Base-by-base conservation (phyloP, 1,139 yeast genomes). In the Candida freyschussii region DNA sequence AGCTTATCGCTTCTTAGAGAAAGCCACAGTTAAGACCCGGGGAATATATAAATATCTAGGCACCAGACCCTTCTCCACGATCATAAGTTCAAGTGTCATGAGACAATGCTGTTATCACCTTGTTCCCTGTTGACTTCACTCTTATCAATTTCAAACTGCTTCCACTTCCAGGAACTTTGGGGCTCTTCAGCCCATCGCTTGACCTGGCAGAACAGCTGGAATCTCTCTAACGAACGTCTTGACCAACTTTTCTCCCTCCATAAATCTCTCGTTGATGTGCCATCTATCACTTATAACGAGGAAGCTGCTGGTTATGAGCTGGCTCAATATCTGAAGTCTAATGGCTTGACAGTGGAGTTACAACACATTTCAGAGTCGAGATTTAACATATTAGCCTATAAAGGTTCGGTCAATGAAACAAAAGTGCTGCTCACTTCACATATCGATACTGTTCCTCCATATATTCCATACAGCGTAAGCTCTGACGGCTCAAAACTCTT, bases 401-500 rank as follows among this genome's bases (percentile, higher is more conserved):
- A 58, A 16, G 50, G 51, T 3, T 26, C 36, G 11, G 60, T 75
- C 33, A 43, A 40, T 21, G 59, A 70, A 39, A 68, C 78, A 16
- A 60, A 56, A 36, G 66, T 72, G n/a, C 50, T 77, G 30, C 48
- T 78, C 24, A 75, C 83, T 4, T 69, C n/a, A n/a, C 87, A 79
- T 47, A 72, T 78, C 24, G 87, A 79, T 47, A 79, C 86, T 0
- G 87, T 79, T 6, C 86, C 86, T 11, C 86, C 86, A 0, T 78
- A 51, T 45, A 55, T 78, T 33, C 71, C 72, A 1, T 79, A 78
- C 54, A 50, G 51, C 5, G 53, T 67, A 11, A 65, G 68, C n/a
- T 39, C 31, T 5, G 78, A 72, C 5, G 60, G 65, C 27, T n/a
- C n/a, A n/a, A 53, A 55, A 21, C 74, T 79, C 15, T 69, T 63